phyloP scores from a whole-genome alignment of 139 green algal genomes.

The Coelastrella sp. region DNA sequence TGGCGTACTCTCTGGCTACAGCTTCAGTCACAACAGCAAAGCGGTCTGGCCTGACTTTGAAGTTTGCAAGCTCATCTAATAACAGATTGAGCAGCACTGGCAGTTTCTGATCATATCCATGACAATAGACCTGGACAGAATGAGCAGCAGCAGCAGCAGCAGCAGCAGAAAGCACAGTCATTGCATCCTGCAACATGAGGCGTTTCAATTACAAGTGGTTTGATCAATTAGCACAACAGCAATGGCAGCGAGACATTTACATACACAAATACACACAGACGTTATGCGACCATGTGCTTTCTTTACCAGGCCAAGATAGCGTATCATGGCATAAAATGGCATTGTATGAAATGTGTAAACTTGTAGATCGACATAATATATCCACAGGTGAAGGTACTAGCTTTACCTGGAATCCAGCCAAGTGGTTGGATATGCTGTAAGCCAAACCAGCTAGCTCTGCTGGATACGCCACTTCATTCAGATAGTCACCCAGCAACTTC shows the following conservation, averaged over 20 bases:
- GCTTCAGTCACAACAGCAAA: slow-evolving; percentile 81
- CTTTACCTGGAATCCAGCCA: slow-evolving; percentile 59
- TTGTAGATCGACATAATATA: no score
- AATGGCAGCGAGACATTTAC: no score
- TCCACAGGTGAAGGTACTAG: no score
- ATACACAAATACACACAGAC: no score
- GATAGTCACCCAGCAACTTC: slow-evolving; percentile 83
- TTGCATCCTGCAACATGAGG: no score
- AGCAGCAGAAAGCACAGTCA: no score
- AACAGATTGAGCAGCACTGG: slow-evolving; percentile 73
- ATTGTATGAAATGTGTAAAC: no score
- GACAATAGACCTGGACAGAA: slow-evolving; percentile 39
- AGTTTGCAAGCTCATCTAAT: slow-evolving; percentile 66
- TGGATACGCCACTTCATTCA: slow-evolving; percentile 90
- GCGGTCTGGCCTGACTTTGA: slow-evolving; percentile 60
- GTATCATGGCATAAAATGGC: no score
- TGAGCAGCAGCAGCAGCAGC: not conserved
- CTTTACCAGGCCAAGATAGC: no score
- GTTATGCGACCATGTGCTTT: no score
- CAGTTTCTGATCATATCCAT: slow-evolving; percentile 91
- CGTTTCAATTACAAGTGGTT: no score
- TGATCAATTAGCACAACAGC: no score
- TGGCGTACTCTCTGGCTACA: slow-evolving; percentile 70
- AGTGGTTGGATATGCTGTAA: slow-evolving; percentile 60
- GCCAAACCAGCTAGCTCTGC: slow-evolving; percentile 88